Evolutionary conservation across 1,284 basidiomycete genomes (phyloP).

Genomic region (Bjerkandera adusta): DNA sequence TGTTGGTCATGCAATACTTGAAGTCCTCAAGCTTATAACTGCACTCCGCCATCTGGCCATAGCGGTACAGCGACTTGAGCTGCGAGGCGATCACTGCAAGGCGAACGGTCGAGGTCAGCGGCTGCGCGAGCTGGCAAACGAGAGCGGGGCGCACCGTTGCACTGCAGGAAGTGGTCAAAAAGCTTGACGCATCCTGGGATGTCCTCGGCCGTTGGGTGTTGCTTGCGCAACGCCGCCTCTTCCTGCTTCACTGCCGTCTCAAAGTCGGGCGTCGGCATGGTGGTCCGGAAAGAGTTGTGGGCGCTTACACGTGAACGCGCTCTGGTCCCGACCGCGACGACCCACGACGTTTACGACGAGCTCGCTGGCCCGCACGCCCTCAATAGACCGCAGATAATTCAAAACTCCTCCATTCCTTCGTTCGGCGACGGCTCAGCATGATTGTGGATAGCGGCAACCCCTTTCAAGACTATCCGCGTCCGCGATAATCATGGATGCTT

Average conservation of each 20-base stretch:
- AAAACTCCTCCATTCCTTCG: no score
- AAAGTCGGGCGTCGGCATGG: conserved; percentile 31
- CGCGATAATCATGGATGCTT: no score
- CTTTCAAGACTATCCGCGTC: no score
- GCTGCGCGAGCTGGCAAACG: neutral
- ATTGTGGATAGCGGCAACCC: no score
- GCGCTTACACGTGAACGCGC: no score
- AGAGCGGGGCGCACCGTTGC: conserved; percentile 54
- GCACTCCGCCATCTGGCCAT: conserved; percentile 80
- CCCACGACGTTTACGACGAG: no score
- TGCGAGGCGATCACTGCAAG: conserved; percentile 75
- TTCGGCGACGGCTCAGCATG: no score
- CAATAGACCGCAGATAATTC: no score
- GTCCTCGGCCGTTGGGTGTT: conserved; percentile 76
- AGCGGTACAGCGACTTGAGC: conserved; percentile 83
- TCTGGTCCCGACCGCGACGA: no score
- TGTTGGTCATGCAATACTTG: conserved; percentile 92
- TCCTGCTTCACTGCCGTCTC: conserved; percentile 61
- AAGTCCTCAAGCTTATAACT: conserved; percentile 85
- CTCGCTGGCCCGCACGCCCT: no score
- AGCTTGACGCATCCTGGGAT: conserved; percentile 78
- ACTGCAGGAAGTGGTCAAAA: conserved; percentile 78
- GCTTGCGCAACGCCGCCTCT: conserved; percentile 53
- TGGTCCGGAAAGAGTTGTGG: no score
- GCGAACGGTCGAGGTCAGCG: neutral